A percentile compares a stretch with the other conserved stretches of the same genome.
phyloP scores from a whole-genome alignment of 2,329 filamentous ascomycete genomes.

The Paramyrothecium roridum region DNA sequence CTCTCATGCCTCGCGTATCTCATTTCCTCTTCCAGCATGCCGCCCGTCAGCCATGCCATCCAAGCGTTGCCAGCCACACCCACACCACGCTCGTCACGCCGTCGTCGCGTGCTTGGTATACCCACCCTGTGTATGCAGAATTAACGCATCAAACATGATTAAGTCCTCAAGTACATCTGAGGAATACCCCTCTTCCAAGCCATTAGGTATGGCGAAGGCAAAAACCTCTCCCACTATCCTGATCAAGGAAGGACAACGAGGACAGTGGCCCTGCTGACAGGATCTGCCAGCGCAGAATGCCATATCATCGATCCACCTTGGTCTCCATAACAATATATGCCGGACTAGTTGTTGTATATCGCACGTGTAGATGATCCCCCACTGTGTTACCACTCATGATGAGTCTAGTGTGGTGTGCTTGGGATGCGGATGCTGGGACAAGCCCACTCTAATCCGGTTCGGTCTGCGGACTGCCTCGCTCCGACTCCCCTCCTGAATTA shows the following conservation, averaged over 20 bases:
- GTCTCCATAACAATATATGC: not conserved
- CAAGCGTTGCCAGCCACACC: not conserved
- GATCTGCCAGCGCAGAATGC: not conserved
- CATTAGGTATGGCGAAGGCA: too few relatives aligned
- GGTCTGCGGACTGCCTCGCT: not conserved
- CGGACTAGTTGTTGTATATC: not conserved
- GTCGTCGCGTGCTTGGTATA: not conserved
- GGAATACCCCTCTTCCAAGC: not conserved
- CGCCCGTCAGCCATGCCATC: not conserved
- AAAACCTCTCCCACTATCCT: too few relatives aligned
- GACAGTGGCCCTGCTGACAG: not conserved
- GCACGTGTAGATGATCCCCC: not conserved
- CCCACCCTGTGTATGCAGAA: not conserved
- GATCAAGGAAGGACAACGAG: not conserved
- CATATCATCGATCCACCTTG: not conserved
- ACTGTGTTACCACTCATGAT: not conserved
- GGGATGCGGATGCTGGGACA: not conserved
- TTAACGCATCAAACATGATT: not conserved
- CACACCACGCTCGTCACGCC: not conserved
- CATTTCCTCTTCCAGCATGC: not conserved
- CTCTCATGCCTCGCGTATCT: not conserved
- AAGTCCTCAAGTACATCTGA: not conserved
- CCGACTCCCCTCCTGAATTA: not conserved
- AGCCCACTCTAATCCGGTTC: not conserved
- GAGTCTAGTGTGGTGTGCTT: not conserved